Base-by-base conservation (phyloP, 257 asterid genomes). In the Jacaranda copaia region DNA sequence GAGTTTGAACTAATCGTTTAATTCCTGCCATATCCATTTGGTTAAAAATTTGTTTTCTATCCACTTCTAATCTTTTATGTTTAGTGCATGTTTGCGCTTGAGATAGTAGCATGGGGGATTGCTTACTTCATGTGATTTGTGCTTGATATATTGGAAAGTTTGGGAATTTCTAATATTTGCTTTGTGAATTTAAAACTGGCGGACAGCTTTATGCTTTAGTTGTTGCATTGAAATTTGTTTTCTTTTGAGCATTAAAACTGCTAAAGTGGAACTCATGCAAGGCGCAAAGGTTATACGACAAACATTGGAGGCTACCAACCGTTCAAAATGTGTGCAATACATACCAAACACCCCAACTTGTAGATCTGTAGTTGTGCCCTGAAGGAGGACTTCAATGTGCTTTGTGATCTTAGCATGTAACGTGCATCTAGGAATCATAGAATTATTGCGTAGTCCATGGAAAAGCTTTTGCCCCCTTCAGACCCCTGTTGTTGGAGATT, bases 1-100 rank as follows among this genome's bases (percentile, higher is more conserved):
- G 38, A 15, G 48, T 63, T 78, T 52, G 61, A 36, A 49, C 19
- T 15, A 66, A 25, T 61, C 39, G 76, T 62, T 70, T 70, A 13
- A 58, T 62, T 32, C 36, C 5, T 55, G 20, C 14, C 59, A 15
- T 45, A 69, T 62, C 52, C 7, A 8, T 53, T 65, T 55, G 66
- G 68, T 49, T 71, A 58, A 14, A 40, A 7, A 8, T 74, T 49
- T 68, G 74, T 32, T 62, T 1, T 74, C n/a, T 48, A 42, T 74
- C 36, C 9, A 51, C 56, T 67, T 45, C 3, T 1, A 12, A 32
- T 48, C 15, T 5, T 3, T 32, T 60, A 12, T 32, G 10, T 35
- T 6, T 48, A 35, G 4, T 63, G 11, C 16, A 51, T 68, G 45
- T 61, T 48, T 64, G 66, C 56, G 45, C 15, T 76, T 69, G 65